A percentile compares a stretch with the other conserved stretches of the same genome.
These are phyloP conservation scores for Trichoderma sp. DNA, from an alignment of 2,329 filamentous ascomycete species.

Conservation along the genomic window DNA sequence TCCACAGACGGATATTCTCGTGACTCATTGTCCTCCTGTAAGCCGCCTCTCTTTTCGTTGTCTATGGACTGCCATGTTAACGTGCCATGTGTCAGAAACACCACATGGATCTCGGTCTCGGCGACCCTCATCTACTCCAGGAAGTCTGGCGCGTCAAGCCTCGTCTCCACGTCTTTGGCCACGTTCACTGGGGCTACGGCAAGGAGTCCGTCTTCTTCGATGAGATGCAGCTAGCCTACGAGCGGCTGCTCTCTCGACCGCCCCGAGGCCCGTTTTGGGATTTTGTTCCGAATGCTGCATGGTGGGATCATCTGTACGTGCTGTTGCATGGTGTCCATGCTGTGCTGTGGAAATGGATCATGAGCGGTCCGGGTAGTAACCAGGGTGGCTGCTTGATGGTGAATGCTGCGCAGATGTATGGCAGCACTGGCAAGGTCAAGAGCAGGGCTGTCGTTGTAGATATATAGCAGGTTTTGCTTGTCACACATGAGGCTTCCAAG, in stretches of 20 bases:
- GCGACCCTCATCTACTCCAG: conserved; percentile 68
- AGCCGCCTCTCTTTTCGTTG: conserved; percentile 31
- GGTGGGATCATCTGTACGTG: conserved; percentile 51
- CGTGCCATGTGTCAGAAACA: conserved; percentile 50
- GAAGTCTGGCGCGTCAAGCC: conserved; percentile 78
- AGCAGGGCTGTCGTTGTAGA: conserved; percentile 45
- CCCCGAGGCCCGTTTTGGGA: conserved; percentile 50
- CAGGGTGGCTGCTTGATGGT: conserved; percentile 54
- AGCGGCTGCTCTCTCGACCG: conserved; percentile 58
- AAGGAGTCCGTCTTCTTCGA: conserved; percentile 73
- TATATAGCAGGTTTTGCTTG: conserved; percentile 30
- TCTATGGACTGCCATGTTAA: background rate
- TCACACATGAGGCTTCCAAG: background rate
- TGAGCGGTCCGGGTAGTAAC: conserved; percentile 55
- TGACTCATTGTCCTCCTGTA: conserved; percentile 80
- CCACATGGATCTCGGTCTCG: conserved; percentile 70
- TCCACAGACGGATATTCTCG: conserved; percentile 70
- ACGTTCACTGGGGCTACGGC: conserved; percentile 78
- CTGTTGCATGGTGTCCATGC: conserved; percentile 50
- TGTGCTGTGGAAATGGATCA: conserved; percentile 59
- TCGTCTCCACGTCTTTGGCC: conserved; percentile 78
- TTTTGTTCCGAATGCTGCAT: conserved; percentile 49
- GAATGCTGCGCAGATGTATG: conserved; percentile 60
- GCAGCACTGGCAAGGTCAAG: conserved; percentile 53
- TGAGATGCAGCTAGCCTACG: conserved; percentile 70